Evolutionary conservation across 768 basidiomycete genomes (phyloP).

Genomic region (Melanogaster broomeanus): DNA sequence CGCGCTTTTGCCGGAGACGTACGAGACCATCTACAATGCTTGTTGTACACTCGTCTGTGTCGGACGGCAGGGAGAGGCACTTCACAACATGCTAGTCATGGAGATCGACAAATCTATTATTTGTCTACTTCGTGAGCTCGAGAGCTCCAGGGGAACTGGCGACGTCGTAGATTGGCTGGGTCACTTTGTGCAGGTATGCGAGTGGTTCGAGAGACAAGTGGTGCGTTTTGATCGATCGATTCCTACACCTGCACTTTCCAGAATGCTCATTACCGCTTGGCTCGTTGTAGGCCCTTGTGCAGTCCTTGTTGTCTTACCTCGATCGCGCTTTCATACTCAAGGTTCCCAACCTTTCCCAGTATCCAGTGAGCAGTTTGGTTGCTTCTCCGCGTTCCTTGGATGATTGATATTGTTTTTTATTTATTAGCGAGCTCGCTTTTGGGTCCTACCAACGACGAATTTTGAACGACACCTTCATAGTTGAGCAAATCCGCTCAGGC

Average conservation of each 20-base stretch:
- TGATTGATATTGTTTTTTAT: background rate
- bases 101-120: slow-evolving; percentile 60
- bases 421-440: slow-evolving; percentile 55
- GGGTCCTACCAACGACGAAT: slow-evolving; percentile 51
- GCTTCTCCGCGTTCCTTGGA: background rate
- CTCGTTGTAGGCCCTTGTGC: slow-evolving; percentile 49
- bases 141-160: background rate
- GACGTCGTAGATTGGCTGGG: slow-evolving; percentile 55
- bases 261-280: slow-evolving; percentile 1
- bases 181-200: slow-evolving; percentile 54
- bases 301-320: slow-evolving; percentile 68
- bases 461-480: slow-evolving; percentile 48
- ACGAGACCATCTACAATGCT: slow-evolving; percentile 56
- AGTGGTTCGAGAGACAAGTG: slow-evolving; percentile 66
- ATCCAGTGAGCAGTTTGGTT: slow-evolving; percentile 44
- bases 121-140: slow-evolving; percentile 42
- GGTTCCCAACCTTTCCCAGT: slow-evolving; percentile 35
- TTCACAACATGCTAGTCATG: slow-evolving; percentile 58
- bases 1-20: slow-evolving; percentile 45
- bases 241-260: background rate
- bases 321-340: slow-evolving; percentile 64
- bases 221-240: slow-evolving; percentile 41
- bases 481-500: slow-evolving; percentile 43
- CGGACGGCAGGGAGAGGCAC: slow-evolving; percentile 52
- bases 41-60: slow-evolving; percentile 58